These are phyloP conservation scores for Colletotrichum tabaci DNA, from an alignment of 2,329 filamentous ascomycete species.

Conservation along the genomic window DNA sequence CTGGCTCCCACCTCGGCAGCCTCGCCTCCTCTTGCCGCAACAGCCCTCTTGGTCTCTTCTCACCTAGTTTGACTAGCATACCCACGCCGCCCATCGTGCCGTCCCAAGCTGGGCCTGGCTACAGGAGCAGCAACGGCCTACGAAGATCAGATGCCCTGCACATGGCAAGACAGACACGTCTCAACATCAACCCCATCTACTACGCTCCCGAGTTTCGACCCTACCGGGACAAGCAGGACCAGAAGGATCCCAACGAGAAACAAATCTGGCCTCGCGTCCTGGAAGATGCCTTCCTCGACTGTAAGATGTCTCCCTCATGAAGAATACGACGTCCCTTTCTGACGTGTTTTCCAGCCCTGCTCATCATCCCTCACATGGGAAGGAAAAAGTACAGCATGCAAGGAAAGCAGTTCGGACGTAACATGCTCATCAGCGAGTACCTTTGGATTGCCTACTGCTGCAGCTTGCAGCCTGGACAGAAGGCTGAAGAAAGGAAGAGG, in stretches of 20 bases:
- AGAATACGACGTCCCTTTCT: constrained; percentile 5
- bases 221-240: constrained; percentile 75
- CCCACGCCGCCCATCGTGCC: constrained; percentile 65
- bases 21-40: constrained; percentile 61
- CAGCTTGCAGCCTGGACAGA: constrained; percentile 61
- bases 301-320: constrained; percentile 56
- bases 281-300: constrained; percentile 78
- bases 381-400: constrained; percentile 77
- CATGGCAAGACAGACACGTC: constrained; percentile 51
- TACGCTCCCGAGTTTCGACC: constrained; percentile 74
- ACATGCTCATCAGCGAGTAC: constrained; percentile 80
- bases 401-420: constrained; percentile 75
- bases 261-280: constrained; percentile 74
- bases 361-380: constrained; percentile 77
- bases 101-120: constrained; percentile 60
- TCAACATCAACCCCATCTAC: constrained; percentile 71
- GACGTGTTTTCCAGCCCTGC: constrained; percentile 63
- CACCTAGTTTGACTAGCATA: constrained; percentile 62
- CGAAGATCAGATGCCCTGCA: constrained; percentile 49
- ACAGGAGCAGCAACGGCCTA: constrained; percentile 51
- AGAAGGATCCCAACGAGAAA: constrained; percentile 75
- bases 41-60: constrained; percentile 59
- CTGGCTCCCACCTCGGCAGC: constrained; percentile 44
- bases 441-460: constrained; percentile 70
- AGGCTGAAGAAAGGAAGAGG: constrained; percentile 65